phyloP scores from a whole-genome alignment of 192 early-diverging fungal species.

The Umbelopsis sp. region DNA sequence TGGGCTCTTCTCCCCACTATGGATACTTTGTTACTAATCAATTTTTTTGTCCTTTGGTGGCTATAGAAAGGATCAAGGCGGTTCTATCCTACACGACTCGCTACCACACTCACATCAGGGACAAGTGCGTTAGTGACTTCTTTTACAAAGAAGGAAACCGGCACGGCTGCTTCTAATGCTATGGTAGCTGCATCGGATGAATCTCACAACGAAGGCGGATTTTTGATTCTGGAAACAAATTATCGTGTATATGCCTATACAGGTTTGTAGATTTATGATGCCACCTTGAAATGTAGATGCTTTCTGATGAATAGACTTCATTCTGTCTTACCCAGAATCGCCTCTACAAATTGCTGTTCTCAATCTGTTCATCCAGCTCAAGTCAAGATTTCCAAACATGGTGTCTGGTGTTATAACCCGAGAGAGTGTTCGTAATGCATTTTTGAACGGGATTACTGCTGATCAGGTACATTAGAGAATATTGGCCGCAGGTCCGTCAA shows the following conservation, averaged over 20 bases:
- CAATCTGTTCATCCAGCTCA: conserved; percentile 83
- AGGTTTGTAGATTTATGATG: conserved; percentile 36
- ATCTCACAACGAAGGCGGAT: conserved; percentile 62
- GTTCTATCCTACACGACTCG: conserved; percentile 92
- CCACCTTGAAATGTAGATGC: not conserved
- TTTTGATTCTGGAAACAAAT: conserved; percentile 95
- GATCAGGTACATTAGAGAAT: conserved; percentile 64
- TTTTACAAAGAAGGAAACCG: conserved; percentile 34
- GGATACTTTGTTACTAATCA: not conserved
- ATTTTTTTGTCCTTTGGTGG: not conserved
- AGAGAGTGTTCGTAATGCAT: conserved; percentile 81
- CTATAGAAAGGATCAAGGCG: conserved; percentile 55
- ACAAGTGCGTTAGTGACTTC: conserved; percentile 50
- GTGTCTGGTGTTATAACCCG: conserved; percentile 85
- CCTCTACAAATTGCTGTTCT: conserved; percentile 93
- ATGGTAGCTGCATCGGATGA: conserved; percentile 29
- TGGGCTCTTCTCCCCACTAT: no score
- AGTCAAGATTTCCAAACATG: conserved; percentile 90
- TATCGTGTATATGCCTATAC: conserved; percentile 95
- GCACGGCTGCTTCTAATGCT: conserved; percentile 19
- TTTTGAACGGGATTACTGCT: conserved; percentile 88
- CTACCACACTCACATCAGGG: conserved; percentile 89
- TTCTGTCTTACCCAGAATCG: conserved; percentile 54
- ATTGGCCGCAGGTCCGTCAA: no score
- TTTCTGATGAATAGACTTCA: not conserved